Percentiles rank a stretch among this genome's conserved stretches.
These are phyloP conservation scores for Adansonia digitata DNA, from an alignment of 345 rosid species.

Conservation along the genomic window DNA sequence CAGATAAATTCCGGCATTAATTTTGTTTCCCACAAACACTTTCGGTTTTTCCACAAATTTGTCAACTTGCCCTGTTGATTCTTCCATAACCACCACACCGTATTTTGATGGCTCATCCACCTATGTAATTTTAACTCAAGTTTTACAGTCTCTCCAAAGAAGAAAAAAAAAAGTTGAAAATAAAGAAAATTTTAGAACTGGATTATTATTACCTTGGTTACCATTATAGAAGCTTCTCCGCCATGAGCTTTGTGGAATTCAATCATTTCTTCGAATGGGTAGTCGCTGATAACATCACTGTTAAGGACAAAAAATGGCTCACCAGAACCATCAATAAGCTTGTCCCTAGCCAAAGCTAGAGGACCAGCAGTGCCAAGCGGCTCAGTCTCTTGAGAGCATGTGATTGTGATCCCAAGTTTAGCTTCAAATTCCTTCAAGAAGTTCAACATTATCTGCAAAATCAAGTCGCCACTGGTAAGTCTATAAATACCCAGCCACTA, in stretches of 20 bases:
- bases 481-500: neutral
- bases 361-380: slow-evolving; percentile 99
- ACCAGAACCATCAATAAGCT: slow-evolving; percentile 71
- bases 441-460: slow-evolving; percentile 80
- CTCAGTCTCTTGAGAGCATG: slow-evolving; percentile 98
- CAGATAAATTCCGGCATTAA: slow-evolving; percentile 93
- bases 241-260: slow-evolving; percentile 87
- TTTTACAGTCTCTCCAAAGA: neutral
- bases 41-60: slow-evolving; percentile 92
- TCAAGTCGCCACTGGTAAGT: neutral
- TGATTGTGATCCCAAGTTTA: slow-evolving; percentile 82
- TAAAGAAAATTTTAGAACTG: neutral
- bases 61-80: slow-evolving; percentile 70
- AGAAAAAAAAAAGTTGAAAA: neutral
- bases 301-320: slow-evolving; percentile 96
- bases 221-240: slow-evolving; percentile 99
- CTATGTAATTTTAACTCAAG: slow-evolving; percentile 21
- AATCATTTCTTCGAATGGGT: slow-evolving; percentile 75
- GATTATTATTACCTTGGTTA: slow-evolving; percentile 65
- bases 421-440: slow-evolving; percentile 89
- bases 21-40: slow-evolving; percentile 89
- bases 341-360: slow-evolving; percentile 93
- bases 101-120: slow-evolving; percentile 98
- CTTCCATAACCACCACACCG: slow-evolving; percentile 95
- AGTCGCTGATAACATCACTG: slow-evolving; percentile 96